Conservation (phyloP, 176 grass and related monocot species). For the Musa troglodytarum region DNA sequence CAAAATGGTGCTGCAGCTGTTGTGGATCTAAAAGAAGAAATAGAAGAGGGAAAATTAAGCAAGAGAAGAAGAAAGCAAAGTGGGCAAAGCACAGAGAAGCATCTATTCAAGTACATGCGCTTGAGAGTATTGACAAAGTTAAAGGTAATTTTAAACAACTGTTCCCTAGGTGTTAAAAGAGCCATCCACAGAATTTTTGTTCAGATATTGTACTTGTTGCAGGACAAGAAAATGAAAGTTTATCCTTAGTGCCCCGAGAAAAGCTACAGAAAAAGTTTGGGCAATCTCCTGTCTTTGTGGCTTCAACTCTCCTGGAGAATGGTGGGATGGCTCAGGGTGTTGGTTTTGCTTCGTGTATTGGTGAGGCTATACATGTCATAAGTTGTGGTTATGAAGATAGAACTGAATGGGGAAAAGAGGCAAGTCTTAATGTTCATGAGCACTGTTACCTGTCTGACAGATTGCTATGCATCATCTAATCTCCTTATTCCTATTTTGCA, state of each 20-base stretch:
- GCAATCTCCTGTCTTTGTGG: conserved; percentile 38
- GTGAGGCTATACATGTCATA: conserved; percentile 34
- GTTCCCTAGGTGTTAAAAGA: not conserved
- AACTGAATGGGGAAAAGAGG: conserved; percentile 56
- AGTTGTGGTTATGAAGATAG: conserved; percentile 46
- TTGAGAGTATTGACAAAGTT: conserved; percentile 37
- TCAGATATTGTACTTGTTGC: not conserved
- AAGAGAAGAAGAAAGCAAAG: conserved; percentile 15
- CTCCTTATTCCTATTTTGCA: not conserved
- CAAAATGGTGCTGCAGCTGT: conserved; percentile 26
- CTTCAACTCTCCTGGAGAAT: conserved; percentile 31
- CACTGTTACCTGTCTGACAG: not conserved
- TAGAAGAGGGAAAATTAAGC: not conserved
- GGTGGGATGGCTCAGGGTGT: conserved; percentile 19
- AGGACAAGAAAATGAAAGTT: conserved; percentile 24
- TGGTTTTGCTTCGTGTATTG: conserved; percentile 24
- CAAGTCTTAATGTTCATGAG: not conserved
- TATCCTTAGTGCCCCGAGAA: conserved; percentile 31
- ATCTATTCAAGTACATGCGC: conserved; percentile 28
- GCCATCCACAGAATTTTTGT: not conserved
- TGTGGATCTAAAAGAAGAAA: not conserved
- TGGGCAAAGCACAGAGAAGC: not conserved
- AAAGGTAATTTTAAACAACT: conserved; percentile 22
- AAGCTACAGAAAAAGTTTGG: conserved; percentile 51
- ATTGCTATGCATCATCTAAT: not conserved